Conservation (phyloP, 2,329 filamentous ascomycete species). For the Malbranchea cinnamomea region DNA sequence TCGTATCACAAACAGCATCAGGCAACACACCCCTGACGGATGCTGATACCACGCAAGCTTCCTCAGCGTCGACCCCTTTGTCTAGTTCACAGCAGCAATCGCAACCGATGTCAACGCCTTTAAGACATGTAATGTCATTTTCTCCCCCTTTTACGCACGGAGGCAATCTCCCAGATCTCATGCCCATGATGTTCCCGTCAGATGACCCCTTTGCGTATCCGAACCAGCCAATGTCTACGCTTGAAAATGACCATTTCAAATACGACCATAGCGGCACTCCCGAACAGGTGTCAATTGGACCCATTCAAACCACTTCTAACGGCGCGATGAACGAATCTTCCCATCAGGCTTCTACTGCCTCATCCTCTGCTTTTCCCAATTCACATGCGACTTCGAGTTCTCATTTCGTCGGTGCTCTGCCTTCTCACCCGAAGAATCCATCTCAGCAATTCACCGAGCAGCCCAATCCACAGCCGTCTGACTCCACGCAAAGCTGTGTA, state of each 20-base stretch:
- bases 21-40: constrained; percentile 5
- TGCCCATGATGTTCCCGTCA: constrained; percentile 37
- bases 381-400: constrained; percentile 2
- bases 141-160: constrained; percentile 20
- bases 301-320: constrained; percentile 4
- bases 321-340: constrained; percentile 3
- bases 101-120: constrained; percentile 4
- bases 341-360: constrained; percentile 5
- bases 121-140: constrained; percentile 13
- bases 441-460: constrained; percentile 10
- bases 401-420: constrained; percentile 1
- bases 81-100: constrained; percentile 8
- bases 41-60: constrained; percentile 5
- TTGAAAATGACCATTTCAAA: constrained; percentile 29
- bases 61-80: constrained; percentile 7
- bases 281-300: constrained; percentile 7
- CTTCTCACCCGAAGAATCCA: constrained; percentile 6
- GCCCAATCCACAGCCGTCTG: constrained; percentile 5
- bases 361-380: constrained; percentile 5
- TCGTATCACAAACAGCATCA: constrained; percentile 5
- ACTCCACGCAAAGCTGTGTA: constrained; percentile 6
- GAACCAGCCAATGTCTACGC: constrained; percentile 32
- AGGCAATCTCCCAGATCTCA: constrained; percentile 30
- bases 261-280: constrained; percentile 9
- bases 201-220: constrained; percentile 37